Conservation (phyloP, 352 stramenopile genomes). For the Globisporangium takayamanum region DNA sequence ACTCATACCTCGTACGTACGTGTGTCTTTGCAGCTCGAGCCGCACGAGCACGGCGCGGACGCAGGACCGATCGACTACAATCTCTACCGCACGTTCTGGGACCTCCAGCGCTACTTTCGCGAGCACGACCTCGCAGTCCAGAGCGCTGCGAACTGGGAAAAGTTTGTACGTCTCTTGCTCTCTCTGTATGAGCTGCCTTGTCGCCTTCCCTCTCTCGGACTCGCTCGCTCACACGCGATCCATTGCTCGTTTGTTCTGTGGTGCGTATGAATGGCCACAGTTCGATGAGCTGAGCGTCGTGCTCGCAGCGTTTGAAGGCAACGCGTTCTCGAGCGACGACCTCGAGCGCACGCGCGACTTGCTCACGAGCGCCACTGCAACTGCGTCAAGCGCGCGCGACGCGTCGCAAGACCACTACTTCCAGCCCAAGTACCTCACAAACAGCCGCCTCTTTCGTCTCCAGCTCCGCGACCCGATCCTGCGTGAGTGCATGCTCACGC, state of each 20-base stretch:
- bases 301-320: slow-evolving; percentile 77
- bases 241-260: not conserved
- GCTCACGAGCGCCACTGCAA: slow-evolving; percentile 13
- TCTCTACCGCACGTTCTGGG: slow-evolving; percentile 89
- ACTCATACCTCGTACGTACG: not conserved
- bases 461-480: slow-evolving; percentile 88
- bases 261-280: slow-evolving; percentile 18
- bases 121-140: slow-evolving; percentile 62
- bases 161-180: slow-evolving; percentile 55
- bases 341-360: slow-evolving; percentile 61
- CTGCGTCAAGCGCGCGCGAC: not conserved
- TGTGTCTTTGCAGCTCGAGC: slow-evolving; percentile 34
- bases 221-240: not conserved
- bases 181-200: not conserved
- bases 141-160: slow-evolving; percentile 67
- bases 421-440: slow-evolving; percentile 91
- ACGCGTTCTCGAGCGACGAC: slow-evolving; percentile 80
- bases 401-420: slow-evolving; percentile 68
- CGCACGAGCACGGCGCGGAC: slow-evolving; percentile 27
- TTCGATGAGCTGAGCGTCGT: slow-evolving; percentile 74
- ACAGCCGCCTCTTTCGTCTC: slow-evolving; percentile 86
- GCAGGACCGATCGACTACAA: slow-evolving; percentile 83
- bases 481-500: slow-evolving; percentile 84
- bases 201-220: too few relatives aligned
- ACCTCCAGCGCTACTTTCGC: slow-evolving; percentile 83